Conservation (phyloP, 1,139 yeast species). For the Candida anutae region DNA sequence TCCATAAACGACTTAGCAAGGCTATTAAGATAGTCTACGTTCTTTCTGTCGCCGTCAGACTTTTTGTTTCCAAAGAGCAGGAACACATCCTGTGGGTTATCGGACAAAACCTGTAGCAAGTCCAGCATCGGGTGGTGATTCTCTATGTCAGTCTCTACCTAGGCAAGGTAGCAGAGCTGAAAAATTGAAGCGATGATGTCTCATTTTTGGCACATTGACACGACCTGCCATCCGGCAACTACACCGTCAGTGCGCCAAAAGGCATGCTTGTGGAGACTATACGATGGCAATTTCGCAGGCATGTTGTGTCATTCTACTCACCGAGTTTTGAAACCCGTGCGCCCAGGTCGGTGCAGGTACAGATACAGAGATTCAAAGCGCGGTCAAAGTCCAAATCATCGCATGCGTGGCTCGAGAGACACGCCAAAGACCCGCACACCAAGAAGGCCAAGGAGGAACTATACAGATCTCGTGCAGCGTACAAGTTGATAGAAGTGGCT, state of each 20-base stretch:
- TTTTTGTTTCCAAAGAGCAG: slow-evolving; percentile 13
- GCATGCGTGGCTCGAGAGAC: slow-evolving; percentile 67
- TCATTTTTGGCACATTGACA: too few relatives aligned
- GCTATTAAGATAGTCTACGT: slow-evolving; percentile 18
- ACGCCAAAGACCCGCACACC: slow-evolving; percentile 53
- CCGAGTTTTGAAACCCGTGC: too few relatives aligned
- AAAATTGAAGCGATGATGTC: background rate
- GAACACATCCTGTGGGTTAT: slow-evolving; percentile 22
- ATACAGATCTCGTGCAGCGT: slow-evolving; percentile 83
- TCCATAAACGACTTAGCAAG: slow-evolving; percentile 53
- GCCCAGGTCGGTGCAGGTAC: too few relatives aligned
- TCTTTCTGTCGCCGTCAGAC: slow-evolving; percentile 6
- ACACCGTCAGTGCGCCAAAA: too few relatives aligned
- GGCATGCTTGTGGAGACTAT: too few relatives aligned
- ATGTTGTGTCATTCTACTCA: too few relatives aligned
- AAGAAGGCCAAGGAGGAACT: slow-evolving; percentile 57
- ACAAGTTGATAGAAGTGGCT: slow-evolving; percentile 68
- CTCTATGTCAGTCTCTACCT: too few relatives aligned
- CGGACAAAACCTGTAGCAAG: slow-evolving; percentile 12
- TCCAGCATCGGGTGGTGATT: too few relatives aligned
- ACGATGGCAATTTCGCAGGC: too few relatives aligned
- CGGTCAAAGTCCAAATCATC: slow-evolving; percentile 40
- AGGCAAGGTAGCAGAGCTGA: too few relatives aligned
- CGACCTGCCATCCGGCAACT: too few relatives aligned
- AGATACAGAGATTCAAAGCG: too few relatives aligned